phyloP scores from a whole-genome alignment of 1,139 yeast genomes.

The Kluyveromyces sp. region DNA sequence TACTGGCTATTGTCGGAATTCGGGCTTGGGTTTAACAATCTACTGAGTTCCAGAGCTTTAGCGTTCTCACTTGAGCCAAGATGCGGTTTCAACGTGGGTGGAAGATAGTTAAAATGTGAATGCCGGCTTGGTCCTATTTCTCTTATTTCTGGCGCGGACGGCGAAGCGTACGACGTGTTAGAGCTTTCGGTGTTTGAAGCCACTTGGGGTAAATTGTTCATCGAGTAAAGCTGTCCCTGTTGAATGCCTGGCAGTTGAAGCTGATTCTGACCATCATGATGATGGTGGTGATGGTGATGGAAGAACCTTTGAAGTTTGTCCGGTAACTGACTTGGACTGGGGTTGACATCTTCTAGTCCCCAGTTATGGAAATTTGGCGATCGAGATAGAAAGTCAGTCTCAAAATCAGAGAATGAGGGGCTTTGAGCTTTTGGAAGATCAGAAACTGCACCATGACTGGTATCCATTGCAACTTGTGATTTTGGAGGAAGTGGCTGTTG shows the following conservation, averaged over 20 bases:
- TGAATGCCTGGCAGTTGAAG: background rate
- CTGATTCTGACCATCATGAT: slow-evolving; percentile 2
- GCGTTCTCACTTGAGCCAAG: slow-evolving; percentile 46
- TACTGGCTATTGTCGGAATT: background rate
- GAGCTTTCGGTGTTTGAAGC: slow-evolving; percentile 19
- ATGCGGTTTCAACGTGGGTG: slow-evolving; percentile 65
- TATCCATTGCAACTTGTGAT: background rate
- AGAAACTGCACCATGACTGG: background rate
- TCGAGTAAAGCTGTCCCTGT: background rate
- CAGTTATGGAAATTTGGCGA: slow-evolving; percentile 21
- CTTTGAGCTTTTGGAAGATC: slow-evolving; percentile 3
- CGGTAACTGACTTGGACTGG: slow-evolving; percentile 10
- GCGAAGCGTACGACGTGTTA: slow-evolving; percentile 29
- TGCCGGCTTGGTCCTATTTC: slow-evolving; percentile 52
- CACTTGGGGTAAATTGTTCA: slow-evolving; percentile 1
- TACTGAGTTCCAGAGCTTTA: slow-evolving; percentile 40
- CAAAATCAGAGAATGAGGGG: slow-evolving; percentile 9
- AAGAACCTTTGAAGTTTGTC: slow-evolving; percentile 2
- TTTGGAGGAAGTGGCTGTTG: background rate
- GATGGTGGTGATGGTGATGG: slow-evolving; percentile 37
- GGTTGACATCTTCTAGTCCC: slow-evolving; percentile 14
- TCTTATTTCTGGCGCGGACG: slow-evolving; percentile 39
- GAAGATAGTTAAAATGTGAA: slow-evolving; percentile 66
- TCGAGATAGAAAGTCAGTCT: slow-evolving; percentile 20
- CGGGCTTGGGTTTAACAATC: slow-evolving; percentile 36